Evolutionary conservation across 2,329 filamentous ascomycete genomes (phyloP).

Genomic region (Juglanconis oblonga): DNA sequence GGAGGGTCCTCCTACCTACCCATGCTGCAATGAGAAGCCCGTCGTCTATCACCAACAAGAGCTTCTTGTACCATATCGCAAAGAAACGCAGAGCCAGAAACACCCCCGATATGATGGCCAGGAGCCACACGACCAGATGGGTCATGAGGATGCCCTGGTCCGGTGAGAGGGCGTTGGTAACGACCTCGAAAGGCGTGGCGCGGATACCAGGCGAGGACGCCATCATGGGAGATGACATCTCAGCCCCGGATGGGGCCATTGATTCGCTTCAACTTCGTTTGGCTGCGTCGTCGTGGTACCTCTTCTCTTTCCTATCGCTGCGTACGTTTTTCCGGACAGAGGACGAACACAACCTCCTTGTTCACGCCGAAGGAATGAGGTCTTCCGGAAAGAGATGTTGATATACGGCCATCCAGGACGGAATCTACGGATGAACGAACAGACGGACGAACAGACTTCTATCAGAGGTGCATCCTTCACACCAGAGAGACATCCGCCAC

Average conservation of each 20-base stretch:
- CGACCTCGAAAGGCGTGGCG: background rate
- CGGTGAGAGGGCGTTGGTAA: background rate
- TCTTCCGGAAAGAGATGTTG: too few relatives aligned
- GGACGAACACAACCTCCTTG: too few relatives aligned
- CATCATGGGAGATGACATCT: background rate
- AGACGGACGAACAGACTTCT: too few relatives aligned
- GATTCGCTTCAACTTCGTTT: too few relatives aligned
- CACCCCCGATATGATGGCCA: background rate
- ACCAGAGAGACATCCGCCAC: too few relatives aligned
- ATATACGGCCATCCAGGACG: too few relatives aligned
- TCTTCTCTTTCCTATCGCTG: background rate
- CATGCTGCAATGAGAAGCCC: constrained; percentile 9
- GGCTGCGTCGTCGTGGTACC: background rate
- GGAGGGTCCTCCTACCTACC: background rate
- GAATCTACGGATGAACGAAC: too few relatives aligned
- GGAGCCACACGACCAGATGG: constrained; percentile 11
- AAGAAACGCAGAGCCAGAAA: constrained; percentile 7
- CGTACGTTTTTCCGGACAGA: too few relatives aligned
- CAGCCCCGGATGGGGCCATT: background rate
- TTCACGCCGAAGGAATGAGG: too few relatives aligned
- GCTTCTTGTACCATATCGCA: constrained; percentile 6
- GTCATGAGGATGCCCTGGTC: constrained; percentile 8
- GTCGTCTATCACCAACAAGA: constrained; percentile 4
- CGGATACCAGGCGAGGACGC: background rate
- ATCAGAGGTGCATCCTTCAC: too few relatives aligned